phyloP scores from a whole-genome alignment of 768 basidiomycete genomes.

The Xerocomus brunneocitrinus region DNA sequence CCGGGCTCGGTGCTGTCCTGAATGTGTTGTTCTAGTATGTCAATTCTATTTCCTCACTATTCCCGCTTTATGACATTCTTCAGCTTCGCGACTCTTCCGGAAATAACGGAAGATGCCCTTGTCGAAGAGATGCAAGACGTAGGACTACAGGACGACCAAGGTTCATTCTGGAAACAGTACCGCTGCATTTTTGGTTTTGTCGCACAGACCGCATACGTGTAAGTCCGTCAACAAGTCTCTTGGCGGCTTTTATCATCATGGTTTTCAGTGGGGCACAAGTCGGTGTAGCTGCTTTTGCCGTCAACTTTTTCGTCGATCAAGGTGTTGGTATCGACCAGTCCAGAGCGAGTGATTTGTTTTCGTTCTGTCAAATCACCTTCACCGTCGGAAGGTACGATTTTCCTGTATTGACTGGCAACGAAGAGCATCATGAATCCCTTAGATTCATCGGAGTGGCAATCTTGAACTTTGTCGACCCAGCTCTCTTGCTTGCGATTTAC shows the following conservation, averaged over 20 bases:
- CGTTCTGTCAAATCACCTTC: slow-evolving; percentile 68
- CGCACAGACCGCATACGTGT: slow-evolving; percentile 67
- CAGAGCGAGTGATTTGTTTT: slow-evolving; percentile 60
- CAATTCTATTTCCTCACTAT: background rate
- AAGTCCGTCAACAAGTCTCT: slow-evolving; percentile 22
- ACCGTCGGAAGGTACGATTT: slow-evolving; percentile 49
- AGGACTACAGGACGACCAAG: slow-evolving; percentile 38
- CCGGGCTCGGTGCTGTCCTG: slow-evolving; percentile 56
- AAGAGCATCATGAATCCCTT: slow-evolving; percentile 13
- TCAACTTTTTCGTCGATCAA: slow-evolving; percentile 68
- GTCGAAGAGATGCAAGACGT: slow-evolving; percentile 43
- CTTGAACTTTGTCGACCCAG: slow-evolving; percentile 61
- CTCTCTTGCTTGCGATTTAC: slow-evolving; percentile 54
- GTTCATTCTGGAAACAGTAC: slow-evolving; percentile 66
- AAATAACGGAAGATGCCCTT: slow-evolving; percentile 66
- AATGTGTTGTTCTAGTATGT: slow-evolving; percentile 62
- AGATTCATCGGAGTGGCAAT: slow-evolving; percentile 60
- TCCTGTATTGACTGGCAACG: background rate
- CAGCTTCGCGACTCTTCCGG: slow-evolving; percentile 63
- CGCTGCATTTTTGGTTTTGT: slow-evolving; percentile 69
- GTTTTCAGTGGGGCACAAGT: slow-evolving; percentile 56
- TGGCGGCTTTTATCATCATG: background rate
- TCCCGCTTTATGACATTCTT: background rate
- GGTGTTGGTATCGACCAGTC: slow-evolving; percentile 48
- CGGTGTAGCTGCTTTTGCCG: slow-evolving; percentile 59